A percentile compares a stretch with the other conserved stretches of the same genome.
These are phyloP conservation scores for Nannochloropsis oceanica DNA, from an alignment of 108 stramenopile species.

Conservation along the genomic window DNA sequence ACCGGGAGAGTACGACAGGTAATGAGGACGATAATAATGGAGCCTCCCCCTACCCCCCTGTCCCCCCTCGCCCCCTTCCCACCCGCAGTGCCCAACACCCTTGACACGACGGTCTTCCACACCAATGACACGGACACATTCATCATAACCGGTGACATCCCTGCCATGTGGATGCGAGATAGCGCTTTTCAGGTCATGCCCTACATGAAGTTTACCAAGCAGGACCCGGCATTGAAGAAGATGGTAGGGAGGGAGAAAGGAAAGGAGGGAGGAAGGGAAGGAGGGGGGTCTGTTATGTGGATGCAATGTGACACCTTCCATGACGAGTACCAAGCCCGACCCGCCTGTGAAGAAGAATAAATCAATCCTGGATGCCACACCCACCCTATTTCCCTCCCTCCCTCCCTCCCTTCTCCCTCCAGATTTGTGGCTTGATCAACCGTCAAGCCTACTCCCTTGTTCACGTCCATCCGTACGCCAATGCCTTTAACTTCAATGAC, in stretches of 20 bases:
- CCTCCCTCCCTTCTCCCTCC: conserved; percentile 9
- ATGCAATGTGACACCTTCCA: no score
- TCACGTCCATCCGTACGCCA: conserved; percentile 51
- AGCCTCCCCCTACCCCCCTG: no score
- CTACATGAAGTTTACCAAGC: neutral
- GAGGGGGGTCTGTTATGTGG: no score
- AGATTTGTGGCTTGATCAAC: conserved; percentile 46
- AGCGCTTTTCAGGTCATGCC: conserved; percentile 53
- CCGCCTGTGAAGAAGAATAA: no score
- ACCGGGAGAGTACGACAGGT: no score
- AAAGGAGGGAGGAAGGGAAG: neutral
- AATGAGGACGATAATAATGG: no score
- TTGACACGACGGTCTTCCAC: conserved; percentile 30
- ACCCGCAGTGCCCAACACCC: conserved; percentile 24
- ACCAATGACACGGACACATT: conserved; percentile 41
- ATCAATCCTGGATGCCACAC: neutral
- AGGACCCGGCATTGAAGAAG: neutral
- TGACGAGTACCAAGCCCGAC: neutral
- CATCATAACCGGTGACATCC: conserved; percentile 59
- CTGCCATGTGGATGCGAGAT: conserved; percentile 58
- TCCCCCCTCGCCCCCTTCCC: neutral
- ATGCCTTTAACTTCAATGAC: neutral
- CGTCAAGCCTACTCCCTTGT: conserved; percentile 43
- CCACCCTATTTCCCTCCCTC: neutral
- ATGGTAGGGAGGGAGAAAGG: neutral